phyloP scores from a whole-genome alignment of 2,329 filamentous ascomycete genomes.

The Verticillium nonalfalfae region DNA sequence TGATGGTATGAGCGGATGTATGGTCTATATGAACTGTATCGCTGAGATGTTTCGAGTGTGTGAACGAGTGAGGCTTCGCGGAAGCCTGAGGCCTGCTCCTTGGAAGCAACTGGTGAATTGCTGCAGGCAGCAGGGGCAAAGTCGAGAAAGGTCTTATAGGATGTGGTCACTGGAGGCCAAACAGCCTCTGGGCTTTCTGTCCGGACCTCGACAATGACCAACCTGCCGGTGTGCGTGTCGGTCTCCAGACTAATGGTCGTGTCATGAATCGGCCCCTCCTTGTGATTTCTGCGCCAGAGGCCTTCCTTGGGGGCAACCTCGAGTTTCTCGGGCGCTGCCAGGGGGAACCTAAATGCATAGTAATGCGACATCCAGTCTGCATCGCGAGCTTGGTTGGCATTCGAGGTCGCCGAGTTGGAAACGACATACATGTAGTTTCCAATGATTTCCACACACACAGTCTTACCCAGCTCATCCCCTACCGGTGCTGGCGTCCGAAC shows the following conservation, averaged over 20 bases:
- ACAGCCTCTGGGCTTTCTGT: constrained; percentile 41
- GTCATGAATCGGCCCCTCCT: constrained; percentile 67
- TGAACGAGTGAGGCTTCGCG: constrained; percentile 39
- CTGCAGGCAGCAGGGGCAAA: constrained; percentile 23
- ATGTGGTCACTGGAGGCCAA: constrained; percentile 42
- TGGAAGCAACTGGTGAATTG: constrained; percentile 12
- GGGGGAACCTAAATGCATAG: constrained; percentile 32
- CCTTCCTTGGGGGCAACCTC: constrained; percentile 34
- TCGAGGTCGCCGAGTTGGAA: constrained; percentile 53
- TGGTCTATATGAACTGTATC: constrained; percentile 43
- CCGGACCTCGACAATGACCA: constrained; percentile 61
- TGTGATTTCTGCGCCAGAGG: constrained; percentile 61
- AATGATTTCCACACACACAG: constrained; percentile 67
- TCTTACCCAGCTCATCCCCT: constrained; percentile 17
- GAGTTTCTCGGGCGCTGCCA: not conserved
- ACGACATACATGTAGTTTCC: constrained; percentile 61
- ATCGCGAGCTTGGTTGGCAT: constrained; percentile 42
- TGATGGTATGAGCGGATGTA: constrained; percentile 50
- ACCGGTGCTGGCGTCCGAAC: not conserved
- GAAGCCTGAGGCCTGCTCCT: not conserved
- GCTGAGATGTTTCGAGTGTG: constrained; percentile 32
- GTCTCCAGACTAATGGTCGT: constrained; percentile 56
- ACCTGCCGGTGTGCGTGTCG: constrained; percentile 50
- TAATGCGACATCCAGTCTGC: constrained; percentile 65
- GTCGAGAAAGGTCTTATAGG: constrained; percentile 52